These are phyloP conservation scores for Serendipita sp. DNA, from an alignment of 768 basidiomycete species.

Conservation along the genomic window DNA sequence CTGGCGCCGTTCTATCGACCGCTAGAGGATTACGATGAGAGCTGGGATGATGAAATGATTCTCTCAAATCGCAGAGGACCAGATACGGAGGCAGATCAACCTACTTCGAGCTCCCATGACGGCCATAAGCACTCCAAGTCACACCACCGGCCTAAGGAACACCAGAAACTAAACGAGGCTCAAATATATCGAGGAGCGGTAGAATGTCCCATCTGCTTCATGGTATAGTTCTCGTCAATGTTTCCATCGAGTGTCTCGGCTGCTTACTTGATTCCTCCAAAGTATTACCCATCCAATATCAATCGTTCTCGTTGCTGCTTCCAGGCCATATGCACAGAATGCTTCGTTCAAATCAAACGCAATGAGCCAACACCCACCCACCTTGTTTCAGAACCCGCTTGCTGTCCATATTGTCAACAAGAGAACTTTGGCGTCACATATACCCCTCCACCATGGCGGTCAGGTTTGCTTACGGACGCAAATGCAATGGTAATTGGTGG, in stretches of 20 bases:
- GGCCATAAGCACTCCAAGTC: background rate
- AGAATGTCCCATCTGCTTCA: conserved; percentile 97
- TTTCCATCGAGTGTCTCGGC: conserved; percentile 10
- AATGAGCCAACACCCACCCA: conserved; percentile 89
- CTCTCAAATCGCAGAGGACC: conserved; percentile 59
- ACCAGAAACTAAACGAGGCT: conserved; percentile 50
- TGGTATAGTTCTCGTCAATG: conserved; percentile 39
- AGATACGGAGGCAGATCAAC: background rate
- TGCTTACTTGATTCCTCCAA: conserved; percentile 15
- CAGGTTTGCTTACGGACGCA: conserved; percentile 55
- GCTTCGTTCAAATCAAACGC: conserved; percentile 98
- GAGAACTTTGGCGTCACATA: conserved; percentile 94
- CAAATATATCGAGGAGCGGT: conserved; percentile 68
- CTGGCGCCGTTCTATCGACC: conserved; percentile 95
- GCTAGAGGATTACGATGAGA: conserved; percentile 78
- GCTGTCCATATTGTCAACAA: conserved; percentile 95
- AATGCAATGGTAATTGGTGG: background rate
- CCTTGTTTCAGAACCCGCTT: conserved; percentile 88
- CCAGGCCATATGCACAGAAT: conserved; percentile 97
- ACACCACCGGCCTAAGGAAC: conserved; percentile 35
- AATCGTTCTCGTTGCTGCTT: conserved; percentile 96
- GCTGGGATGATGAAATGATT: conserved; percentile 80
- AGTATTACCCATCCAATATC: conserved; percentile 98
- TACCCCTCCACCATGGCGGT: conserved; percentile 60
- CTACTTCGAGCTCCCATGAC: conserved; percentile 5